Evolutionary conservation across 345 rosid genomes (phyloP).

Genomic region (Eucalyptus erythrocorys): DNA sequence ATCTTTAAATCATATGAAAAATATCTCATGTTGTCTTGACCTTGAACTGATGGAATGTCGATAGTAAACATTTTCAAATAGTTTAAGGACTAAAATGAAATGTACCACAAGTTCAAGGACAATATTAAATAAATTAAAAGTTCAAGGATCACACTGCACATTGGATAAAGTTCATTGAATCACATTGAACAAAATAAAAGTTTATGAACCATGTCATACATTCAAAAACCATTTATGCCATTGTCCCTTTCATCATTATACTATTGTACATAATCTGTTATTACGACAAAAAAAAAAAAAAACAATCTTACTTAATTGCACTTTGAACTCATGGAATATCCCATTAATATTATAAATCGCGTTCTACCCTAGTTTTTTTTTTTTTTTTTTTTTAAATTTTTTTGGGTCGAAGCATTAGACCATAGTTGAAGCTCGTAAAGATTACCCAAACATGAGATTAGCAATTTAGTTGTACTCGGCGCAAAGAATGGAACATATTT

Average conservation of each 20-base stretch:
- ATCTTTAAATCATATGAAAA: no score
- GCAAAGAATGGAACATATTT: neutral
- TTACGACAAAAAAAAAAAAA: neutral
- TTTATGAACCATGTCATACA: neutral
- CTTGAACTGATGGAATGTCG: neutral
- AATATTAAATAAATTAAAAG: no score
- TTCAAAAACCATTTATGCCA: neutral
- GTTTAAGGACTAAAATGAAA: neutral
- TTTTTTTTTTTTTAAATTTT: fast-evolving
- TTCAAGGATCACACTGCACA: no score
- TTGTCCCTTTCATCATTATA: neutral
- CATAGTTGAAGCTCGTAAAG: neutral
- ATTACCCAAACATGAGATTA: neutral
- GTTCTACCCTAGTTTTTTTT: no score
- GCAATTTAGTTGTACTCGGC: neutral
- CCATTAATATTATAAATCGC: neutral
- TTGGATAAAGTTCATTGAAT: neutral
- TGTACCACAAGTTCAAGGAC: neutral
- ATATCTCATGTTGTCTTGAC: no score
- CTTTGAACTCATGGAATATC: neutral
- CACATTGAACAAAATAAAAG: neutral
- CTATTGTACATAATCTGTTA: fast-evolving
- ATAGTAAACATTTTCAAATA: no score
- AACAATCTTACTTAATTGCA: fast-evolving
- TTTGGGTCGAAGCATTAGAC: no score